Percentiles rank a stretch among this genome's conserved stretches.
These are phyloP conservation scores for Diaporthe sp. DNA, from an alignment of 2,329 filamentous ascomycete species.

Conservation along the genomic window DNA sequence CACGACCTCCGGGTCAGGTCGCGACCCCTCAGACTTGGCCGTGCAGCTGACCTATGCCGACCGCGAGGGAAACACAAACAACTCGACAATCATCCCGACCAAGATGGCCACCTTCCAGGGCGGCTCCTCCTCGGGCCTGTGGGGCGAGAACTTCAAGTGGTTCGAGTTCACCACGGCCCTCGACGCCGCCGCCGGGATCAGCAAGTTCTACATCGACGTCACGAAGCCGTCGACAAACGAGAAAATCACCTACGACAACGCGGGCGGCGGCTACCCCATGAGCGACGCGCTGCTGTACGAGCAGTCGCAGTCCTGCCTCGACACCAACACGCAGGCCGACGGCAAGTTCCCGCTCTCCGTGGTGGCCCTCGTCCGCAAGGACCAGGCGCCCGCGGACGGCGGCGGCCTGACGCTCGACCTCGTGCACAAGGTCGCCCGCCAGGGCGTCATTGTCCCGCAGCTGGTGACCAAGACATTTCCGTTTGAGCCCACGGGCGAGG, in stretches of 20 bases:
- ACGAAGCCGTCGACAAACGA: constrained; percentile 32
- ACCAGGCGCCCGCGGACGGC: background rate
- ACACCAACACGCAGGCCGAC: constrained; percentile 3
- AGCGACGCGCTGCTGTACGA: constrained; percentile 19
- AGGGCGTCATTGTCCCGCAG: constrained; percentile 21
- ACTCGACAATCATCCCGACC: background rate
- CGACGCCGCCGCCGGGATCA: constrained; percentile 47
- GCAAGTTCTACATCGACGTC: constrained; percentile 50
- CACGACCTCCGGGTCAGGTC: constrained; percentile 40
- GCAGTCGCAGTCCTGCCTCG: constrained; percentile 9
- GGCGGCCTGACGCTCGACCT: constrained; percentile 19
- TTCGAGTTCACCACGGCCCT: constrained; percentile 50
- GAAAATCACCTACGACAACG: constrained; percentile 22
- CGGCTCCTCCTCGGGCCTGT: constrained; percentile 46
- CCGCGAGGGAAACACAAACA: constrained; percentile 37
- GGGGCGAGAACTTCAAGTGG: constrained; percentile 48
- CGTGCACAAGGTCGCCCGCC: constrained; percentile 16
- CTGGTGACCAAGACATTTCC: background rate
- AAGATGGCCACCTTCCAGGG: constrained; percentile 36
- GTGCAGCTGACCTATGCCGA: constrained; percentile 45
- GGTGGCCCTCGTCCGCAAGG: constrained; percentile 6
- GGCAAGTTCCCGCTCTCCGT: constrained; percentile 20
- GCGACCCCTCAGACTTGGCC: constrained; percentile 45
- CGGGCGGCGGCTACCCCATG: constrained; percentile 16
- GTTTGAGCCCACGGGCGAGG: constrained; percentile 5